Evolutionary conservation across 2,329 filamentous ascomycete genomes (phyloP), one percentile per base, ranked within the genome.

Genomic region (Gremmenia infestans): DNA sequence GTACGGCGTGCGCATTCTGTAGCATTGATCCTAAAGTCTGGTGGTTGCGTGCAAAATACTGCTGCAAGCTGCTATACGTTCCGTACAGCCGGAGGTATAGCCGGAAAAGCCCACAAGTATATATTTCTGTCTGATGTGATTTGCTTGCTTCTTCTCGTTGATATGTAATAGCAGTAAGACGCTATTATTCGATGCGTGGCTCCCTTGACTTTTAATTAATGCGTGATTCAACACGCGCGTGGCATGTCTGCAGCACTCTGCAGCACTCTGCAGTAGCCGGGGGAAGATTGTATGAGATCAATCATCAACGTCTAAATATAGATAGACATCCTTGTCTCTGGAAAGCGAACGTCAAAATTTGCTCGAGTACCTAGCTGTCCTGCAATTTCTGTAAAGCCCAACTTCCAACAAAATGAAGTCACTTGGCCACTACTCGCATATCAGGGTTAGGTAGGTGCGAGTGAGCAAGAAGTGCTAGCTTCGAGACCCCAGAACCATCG

Each of bases 201-300:
- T 36, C 47, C 47, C 22, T 48, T 28, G n/a, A 28, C 25, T n/a
- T 28, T 48, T 45, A 37, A 54, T 48, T 45, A 37, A 54, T 46
- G 45, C 45, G 2, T 40, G 37, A 15, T 40, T 37, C 25, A 11
- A 19, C 22, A 25, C 36, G 52, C 45, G 52, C 39, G 37, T 54
- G 53, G 48, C 40, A 37, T 50, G 48, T 36, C 28, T 15, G 37
- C 37, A 40, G 37, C 37, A 19, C 19, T 19, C 19, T 19, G 19
- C 19, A 19, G 19, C 19, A 17, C 37, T 11, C 28, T 50, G 48
- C 48, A 50, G 48, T 23, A 50, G 48, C 48, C 48, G 36, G n/a
- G 37, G 17, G 15, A 17, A 50, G 35, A 50, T 50, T 50, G 48
- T 35, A 40, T 17, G 15, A 40, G 48, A 28, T 50, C 48, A 22